phyloP scores from a whole-genome alignment of 2,329 filamentous ascomycete species.

The Ploettnerulaceae sp. region DNA sequence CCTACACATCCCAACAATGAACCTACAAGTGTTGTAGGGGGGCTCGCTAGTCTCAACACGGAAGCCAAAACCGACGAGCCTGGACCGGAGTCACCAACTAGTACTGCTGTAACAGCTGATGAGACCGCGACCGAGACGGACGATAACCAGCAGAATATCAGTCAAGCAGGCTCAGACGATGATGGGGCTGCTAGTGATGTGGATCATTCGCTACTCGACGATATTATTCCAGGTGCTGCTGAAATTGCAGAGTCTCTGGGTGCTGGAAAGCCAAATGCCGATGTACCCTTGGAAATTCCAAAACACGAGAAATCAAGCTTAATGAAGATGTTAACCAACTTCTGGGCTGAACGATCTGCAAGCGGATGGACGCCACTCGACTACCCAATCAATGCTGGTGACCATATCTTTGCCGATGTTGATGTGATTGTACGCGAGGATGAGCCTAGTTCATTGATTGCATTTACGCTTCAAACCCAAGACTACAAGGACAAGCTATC shows the following conservation, averaged over 20 bases:
- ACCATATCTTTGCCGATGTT: slow-evolving; percentile 95
- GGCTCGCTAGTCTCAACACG: slow-evolving; percentile 28
- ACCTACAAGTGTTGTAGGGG: slow-evolving; percentile 30
- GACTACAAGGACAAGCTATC: slow-evolving; percentile 81
- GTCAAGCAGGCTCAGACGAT: slow-evolving; percentile 61
- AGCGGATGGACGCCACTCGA: slow-evolving; percentile 91
- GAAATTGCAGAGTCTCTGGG: slow-evolving; percentile 57
- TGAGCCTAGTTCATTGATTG: slow-evolving; percentile 93
- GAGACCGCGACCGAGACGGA: slow-evolving; percentile 39
- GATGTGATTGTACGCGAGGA: slow-evolving; percentile 97
- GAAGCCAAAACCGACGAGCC: slow-evolving; percentile 15
- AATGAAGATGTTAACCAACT: slow-evolving; percentile 93
- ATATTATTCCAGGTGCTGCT: slow-evolving; percentile 59
- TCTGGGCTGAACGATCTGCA: slow-evolving; percentile 96
- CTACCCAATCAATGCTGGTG: slow-evolving; percentile 80
- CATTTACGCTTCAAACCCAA: slow-evolving; percentile 80
- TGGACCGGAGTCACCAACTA: slow-evolving; percentile 29
- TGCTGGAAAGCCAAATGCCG: slow-evolving; percentile 49
- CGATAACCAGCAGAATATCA: slow-evolving; percentile 43
- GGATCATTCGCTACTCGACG: slow-evolving; percentile 64
- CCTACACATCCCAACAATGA: slow-evolving; percentile 34
- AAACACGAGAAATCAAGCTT: slow-evolving; percentile 91
- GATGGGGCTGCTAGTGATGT: slow-evolving; percentile 66
- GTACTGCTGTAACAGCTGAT: slow-evolving; percentile 26
- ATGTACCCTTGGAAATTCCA: slow-evolving; percentile 68